Conservation (phyloP, 164 flowering plant genomes). For the Nymphaea thermarum region DNA sequence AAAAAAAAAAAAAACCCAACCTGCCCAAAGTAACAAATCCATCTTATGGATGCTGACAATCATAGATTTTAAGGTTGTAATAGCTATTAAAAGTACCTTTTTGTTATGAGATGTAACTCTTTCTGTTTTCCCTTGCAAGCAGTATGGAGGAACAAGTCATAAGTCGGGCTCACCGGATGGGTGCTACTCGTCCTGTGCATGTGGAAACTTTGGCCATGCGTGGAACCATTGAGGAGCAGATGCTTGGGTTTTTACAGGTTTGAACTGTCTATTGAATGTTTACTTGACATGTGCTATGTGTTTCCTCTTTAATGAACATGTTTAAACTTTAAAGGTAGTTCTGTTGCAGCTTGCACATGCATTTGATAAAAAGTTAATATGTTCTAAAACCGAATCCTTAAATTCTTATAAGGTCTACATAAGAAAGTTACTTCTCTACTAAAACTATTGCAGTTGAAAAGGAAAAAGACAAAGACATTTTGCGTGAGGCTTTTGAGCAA, state of each 20-base stretch:
- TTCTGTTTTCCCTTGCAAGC: conserved; percentile 12
- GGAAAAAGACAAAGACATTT: no score
- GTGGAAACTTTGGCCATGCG: conserved; percentile 96
- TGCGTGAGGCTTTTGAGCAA: no score
- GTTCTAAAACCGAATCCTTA: background rate
- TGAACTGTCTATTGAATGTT: background rate
- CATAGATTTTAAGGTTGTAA: background rate
- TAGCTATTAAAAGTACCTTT: background rate
- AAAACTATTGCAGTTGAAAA: no score
- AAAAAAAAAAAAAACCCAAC: no score
- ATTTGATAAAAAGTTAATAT: background rate
- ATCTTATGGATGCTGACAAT: no score
- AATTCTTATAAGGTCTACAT: background rate
- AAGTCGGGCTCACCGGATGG: conserved; percentile 99
- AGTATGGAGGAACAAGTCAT: conserved; percentile 99
- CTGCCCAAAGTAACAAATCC: no score
- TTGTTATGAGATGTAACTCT: background rate
- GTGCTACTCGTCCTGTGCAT: conserved; percentile 86
- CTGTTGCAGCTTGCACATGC: background rate
- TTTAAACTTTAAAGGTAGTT: background rate
- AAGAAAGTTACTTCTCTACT: background rate
- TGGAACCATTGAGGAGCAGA: conserved; percentile 96
- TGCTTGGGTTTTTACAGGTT: conserved; percentile 79
- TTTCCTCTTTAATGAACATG: background rate
- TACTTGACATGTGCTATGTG: background rate